Base-by-base conservation (phyloP, 2,329 filamentous ascomycete species). In the Tolypocladium album region DNA sequence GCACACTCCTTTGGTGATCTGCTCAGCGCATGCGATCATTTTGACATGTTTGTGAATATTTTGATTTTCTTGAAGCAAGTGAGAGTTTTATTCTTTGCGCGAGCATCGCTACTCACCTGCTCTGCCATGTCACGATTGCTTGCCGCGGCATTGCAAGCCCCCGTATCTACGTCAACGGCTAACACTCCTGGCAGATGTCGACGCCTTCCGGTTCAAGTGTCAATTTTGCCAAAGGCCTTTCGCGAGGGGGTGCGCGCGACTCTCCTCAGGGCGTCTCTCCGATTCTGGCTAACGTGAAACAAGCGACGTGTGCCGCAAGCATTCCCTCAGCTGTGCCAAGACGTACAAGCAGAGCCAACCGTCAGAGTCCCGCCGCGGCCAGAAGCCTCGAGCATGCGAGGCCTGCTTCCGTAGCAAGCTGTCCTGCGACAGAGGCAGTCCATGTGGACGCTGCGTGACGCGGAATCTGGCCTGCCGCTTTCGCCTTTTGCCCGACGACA, bases 341-440 rank as follows among this genome's bases (percentile, higher is more conserved):
- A 68, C 66, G 20, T 58, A 59, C 36, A 53, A 45, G 27, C 58
- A 60, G 6, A 59, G 58, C 13, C 56, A 58, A 2, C 36, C 68
- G 1, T 66, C 66, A 3, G 63, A 64, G 1, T 62, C 65, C 11
- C 67, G 65, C 43, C 66, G 68, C 6, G 69, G 69, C 17, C 67
- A 69, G 38, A 69, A 68, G 50, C 65, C 68, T 0, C 59, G 61
- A 1, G 68, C 69, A 3, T 71, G 70, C 59, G 68, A 70, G 24
- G 63, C 64, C 2, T 71, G 70, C 58, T 70, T 67, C 57, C 64
- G 62, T 34, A 67, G 67, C 62, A 70, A 70, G 39, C 62, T 68
- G 15, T 65, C 67, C 22, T 71, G 69, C 59, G 67, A 71, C 56
- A 67, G 63, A 5, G 60, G 56, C 2, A 55, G 62, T 3, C 68